Evolutionary conservation across 2,329 filamentous ascomycete genomes (phyloP).

Genomic region (Epichloe festucae): DNA sequence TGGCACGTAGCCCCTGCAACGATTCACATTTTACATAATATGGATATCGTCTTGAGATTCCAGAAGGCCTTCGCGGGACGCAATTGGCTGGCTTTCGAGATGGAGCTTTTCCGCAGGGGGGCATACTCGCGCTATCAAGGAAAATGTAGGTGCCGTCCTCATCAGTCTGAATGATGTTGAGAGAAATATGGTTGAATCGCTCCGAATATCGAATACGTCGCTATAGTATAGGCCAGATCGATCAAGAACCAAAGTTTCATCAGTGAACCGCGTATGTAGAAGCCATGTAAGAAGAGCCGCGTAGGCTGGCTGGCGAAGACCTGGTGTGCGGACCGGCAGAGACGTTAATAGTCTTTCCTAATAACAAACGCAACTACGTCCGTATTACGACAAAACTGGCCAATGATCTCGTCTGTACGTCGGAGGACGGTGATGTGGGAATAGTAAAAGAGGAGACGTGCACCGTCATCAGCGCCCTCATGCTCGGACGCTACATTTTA

Average conservation of each 20-base stretch:
- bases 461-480: no score
- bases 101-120: not conserved
- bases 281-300: conserved; percentile 24
- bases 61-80: conserved; percentile 10
- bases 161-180: conserved; percentile 14
- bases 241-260: conserved; percentile 24
- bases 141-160: conserved; percentile 9
- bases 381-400: conserved; percentile 5
- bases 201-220: conserved; percentile 16
- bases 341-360: conserved; percentile 8
- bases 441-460: not conserved
- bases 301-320: conserved; percentile 18
- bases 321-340: conserved; percentile 9
- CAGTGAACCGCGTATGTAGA: conserved; percentile 19
- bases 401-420: conserved; percentile 5
- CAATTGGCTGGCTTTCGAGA: conserved; percentile 15
- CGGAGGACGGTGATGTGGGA: not conserved
- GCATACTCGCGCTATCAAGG: not conserved
- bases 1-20: no score
- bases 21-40: no score
- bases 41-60: no score
- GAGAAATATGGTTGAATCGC: conserved; percentile 15
- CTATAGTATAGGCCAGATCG: conserved; percentile 22
- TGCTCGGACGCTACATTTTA: no score
- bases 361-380: conserved; percentile 3